Evolutionary conservation across 495 filamentous ascomycete genomes (phyloP), one percentile per base, ranked within the genome.

Genomic region (Pseudotulostoma volvatum): DNA sequence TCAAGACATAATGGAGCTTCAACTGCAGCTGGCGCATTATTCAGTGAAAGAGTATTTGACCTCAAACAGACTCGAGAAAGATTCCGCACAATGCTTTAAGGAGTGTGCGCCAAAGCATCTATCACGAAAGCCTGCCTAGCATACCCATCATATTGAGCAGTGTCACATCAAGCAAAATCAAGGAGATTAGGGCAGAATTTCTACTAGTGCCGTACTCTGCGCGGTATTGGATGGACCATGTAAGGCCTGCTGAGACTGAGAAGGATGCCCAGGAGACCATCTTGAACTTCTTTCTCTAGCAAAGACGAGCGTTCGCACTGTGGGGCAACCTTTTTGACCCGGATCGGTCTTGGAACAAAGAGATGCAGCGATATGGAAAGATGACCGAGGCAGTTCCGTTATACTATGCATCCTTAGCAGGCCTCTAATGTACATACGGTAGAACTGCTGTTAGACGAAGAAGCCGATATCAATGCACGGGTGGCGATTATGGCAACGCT

Each of bases 41-140:
- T 44, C 43, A 14, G 48, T 55, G 40, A 44, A 18, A n/a, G 49
- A 52, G 15, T 55, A 45, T 25, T 33, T 52, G 2, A 25, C 38
- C 13, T 43, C 41, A 19, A 34, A 20, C 9, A n/a, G 16, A n/a
- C 15, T 36, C 4, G n/a, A 19, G 4, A 11, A 36, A 18, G 16
- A 9, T 18, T 16, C 19, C 4, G 15, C 9, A 19, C 9, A 16
- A 9, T 16, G 34, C 34, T 18, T 36, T 16, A 15, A 16, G 15
- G 34, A 36, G 20, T 5, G 4, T 17, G 20, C 11, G 34, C 11
- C 16, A 8, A 20, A 36, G 17, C 8, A 2, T 36, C 34, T 16
- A 36, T 36, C 11, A 19, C 34, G 20, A 36, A 9, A 18, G 17
- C 19, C 11, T 36, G 34, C 34, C 34, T 36, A 9, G 34, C 34